phyloP scores from a whole-genome alignment of 1,139 yeast genomes.

The Nadsonia commutata region DNA sequence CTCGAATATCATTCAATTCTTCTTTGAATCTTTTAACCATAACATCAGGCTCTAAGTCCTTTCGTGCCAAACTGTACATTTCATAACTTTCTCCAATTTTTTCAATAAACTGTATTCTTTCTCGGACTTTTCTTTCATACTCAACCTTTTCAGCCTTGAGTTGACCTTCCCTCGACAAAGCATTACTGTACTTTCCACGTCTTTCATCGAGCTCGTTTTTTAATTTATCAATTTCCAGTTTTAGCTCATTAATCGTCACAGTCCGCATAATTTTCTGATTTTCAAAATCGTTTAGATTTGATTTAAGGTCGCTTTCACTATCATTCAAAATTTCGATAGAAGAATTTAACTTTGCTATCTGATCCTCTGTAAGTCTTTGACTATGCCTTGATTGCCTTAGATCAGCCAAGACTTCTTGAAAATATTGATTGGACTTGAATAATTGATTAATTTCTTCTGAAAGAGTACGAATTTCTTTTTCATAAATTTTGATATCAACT shows the following conservation, averaged over 20 bases:
- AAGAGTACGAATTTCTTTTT: constrained; percentile 34
- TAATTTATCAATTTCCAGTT: constrained; percentile 7
- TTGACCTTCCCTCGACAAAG: constrained; percentile 43
- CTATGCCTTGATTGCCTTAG: constrained; percentile 43
- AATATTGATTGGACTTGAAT: constrained; percentile 68
- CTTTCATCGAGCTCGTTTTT: constrained; percentile 9
- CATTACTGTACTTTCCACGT: constrained; percentile 28
- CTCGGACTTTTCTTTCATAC: constrained; percentile 21
- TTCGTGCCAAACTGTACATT: not conserved
- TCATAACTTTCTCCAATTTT: constrained; percentile 5
- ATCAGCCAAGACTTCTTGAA: constrained; percentile 55
- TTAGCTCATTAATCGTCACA: constrained; percentile 10
- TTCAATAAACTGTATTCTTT: constrained; percentile 15
- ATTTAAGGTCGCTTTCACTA: constrained; percentile 35
- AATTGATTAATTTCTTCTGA: constrained; percentile 47
- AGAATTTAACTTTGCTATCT: not conserved
- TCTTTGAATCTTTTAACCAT: constrained; percentile 9
- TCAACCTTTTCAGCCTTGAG: constrained; percentile 34
- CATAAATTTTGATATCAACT: constrained; percentile 36
- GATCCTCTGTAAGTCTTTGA: constrained; percentile 14
- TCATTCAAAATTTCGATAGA: constrained; percentile 24
- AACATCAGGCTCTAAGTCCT: not conserved
- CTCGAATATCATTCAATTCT: constrained; percentile 9
- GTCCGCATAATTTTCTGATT: constrained; percentile 29
- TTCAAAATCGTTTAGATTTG: constrained; percentile 41